Evolutionary conservation across 495 filamentous ascomycete species (phyloP).

Genomic region (Melanomma pulvis-pyrius): DNA sequence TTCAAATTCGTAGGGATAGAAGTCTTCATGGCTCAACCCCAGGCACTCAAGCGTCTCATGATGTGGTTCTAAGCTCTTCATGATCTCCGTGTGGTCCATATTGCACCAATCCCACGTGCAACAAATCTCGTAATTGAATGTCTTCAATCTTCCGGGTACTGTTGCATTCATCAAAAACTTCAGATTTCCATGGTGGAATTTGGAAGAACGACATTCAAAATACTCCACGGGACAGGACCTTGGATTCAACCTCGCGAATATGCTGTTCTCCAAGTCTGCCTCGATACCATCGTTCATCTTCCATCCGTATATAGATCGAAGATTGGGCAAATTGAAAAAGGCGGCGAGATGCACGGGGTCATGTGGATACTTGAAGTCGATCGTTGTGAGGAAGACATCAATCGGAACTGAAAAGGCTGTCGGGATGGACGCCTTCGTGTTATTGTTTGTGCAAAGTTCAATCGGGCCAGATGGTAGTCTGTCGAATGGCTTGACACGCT

Average conservation of each 20-base stretch:
- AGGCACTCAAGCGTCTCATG: not conserved
- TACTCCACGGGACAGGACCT: slow-evolving; percentile 1
- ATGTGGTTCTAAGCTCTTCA: not conserved
- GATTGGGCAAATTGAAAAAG: slow-evolving; percentile 4
- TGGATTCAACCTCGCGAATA: not conserved
- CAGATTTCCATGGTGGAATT: not conserved
- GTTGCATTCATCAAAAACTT: not conserved
- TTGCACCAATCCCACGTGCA: not conserved
- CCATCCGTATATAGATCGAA: not conserved
- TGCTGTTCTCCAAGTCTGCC: not conserved
- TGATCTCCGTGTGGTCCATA: not conserved
- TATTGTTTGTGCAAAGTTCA: not conserved
- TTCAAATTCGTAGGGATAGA: slow-evolving; percentile 12
- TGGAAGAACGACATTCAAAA: not conserved
- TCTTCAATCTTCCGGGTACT: not conserved
- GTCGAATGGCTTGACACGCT: not conserved
- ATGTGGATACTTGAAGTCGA: not conserved
- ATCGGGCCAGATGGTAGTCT: not conserved
- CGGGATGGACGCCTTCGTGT: not conserved
- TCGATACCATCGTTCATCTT: not conserved
- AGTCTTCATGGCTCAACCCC: slow-evolving; percentile 6
- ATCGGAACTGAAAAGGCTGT: not conserved
- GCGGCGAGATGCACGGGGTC: not conserved
- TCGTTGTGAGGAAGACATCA: not conserved
- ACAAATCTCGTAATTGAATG: slow-evolving; percentile 7